phyloP scores from a whole-genome alignment of 2,329 filamentous ascomycete species.

The Pestalotiopsis sp. region DNA sequence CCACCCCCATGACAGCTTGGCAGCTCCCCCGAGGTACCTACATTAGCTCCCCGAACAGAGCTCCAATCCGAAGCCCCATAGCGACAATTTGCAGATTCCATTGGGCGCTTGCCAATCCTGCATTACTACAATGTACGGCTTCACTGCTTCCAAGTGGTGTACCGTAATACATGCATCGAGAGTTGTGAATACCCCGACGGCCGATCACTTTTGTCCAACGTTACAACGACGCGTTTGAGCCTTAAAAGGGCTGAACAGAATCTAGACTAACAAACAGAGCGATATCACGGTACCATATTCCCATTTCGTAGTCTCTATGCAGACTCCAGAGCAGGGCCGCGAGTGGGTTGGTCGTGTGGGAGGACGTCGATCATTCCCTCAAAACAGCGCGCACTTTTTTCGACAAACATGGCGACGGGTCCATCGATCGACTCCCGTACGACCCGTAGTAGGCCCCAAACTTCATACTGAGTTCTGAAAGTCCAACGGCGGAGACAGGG shows the following conservation, averaged over 20 bases:
- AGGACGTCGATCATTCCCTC: neutral
- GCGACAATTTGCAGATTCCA: neutral
- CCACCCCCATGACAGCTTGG: neutral
- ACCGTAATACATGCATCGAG: neutral
- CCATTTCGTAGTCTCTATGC: no score
- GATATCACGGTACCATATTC: neutral
- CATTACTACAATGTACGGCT: neutral
- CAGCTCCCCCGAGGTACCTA: neutral
- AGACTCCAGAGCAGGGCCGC: neutral
- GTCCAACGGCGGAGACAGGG: neutral
- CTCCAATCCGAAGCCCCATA: neutral
- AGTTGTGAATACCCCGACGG: neutral
- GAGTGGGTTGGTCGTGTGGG: neutral
- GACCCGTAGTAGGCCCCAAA: neutral
- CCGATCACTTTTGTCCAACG: neutral
- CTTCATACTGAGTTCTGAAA: neutral
- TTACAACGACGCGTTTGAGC: neutral
- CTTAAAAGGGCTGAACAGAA: neutral
- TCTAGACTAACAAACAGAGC: neutral
- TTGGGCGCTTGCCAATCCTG: neutral
- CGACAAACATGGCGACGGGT: neutral
- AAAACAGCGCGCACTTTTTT: neutral
- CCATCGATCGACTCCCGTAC: neutral
- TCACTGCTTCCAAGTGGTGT: neutral
- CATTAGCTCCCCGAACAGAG: neutral